Percentiles rank a stretch among this genome's conserved stretches.
Evolutionary conservation across 139 green algal genomes (phyloP).

Genomic region (Desmodesmus armatus): DNA sequence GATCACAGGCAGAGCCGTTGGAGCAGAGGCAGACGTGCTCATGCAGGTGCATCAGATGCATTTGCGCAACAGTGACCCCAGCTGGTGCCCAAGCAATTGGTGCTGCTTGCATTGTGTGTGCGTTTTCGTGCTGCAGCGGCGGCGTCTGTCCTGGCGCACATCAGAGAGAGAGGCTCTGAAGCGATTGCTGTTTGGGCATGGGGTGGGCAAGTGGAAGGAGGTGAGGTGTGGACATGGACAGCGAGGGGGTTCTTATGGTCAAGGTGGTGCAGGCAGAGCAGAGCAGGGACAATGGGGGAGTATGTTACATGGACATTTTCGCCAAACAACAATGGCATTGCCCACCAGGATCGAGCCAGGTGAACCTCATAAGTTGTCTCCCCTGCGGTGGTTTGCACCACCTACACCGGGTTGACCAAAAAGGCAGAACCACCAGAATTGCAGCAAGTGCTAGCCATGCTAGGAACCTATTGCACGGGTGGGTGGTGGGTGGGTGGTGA

Average conservation of each 20-base stretch:
- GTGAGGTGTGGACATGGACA: not conserved
- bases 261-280: too few relatives aligned
- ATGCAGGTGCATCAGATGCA: not conserved
- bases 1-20: not conserved
- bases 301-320: too few relatives aligned
- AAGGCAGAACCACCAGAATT: too few relatives aligned
- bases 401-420: too few relatives aligned
- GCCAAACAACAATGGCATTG: not conserved
- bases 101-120: not conserved
- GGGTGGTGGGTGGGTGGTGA: too few relatives aligned
- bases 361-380: not conserved
- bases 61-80: too few relatives aligned
- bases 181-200: constrained; percentile 34
- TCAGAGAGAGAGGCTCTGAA: constrained; percentile 46
- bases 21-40: not conserved
- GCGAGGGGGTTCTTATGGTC: not conserved
- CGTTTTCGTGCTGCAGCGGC: constrained; percentile 14
- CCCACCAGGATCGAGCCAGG: not conserved
- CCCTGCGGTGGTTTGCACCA: not conserved
- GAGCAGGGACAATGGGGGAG: too few relatives aligned
- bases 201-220: constrained; percentile 44
- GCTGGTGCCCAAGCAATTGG: not conserved
- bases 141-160: constrained; percentile 29
- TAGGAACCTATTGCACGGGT: too few relatives aligned
- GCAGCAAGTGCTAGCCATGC: too few relatives aligned